These are phyloP conservation scores for Periconia sp. DNA, from an alignment of 2,329 filamentous ascomycete genomes.

Conservation along the genomic window DNA sequence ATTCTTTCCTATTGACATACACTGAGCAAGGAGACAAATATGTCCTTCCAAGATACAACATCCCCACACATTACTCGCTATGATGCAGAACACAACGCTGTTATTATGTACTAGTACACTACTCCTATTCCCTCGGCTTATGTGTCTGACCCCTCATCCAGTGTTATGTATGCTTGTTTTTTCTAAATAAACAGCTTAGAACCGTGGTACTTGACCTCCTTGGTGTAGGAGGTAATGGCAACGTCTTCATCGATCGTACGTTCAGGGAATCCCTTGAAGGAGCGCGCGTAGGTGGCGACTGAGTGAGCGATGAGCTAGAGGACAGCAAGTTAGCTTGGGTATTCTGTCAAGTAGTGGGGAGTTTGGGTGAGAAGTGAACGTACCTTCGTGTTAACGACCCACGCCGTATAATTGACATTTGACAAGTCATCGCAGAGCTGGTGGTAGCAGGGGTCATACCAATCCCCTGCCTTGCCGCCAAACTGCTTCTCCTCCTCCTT, in stretches of 20 bases:
- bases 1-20: too few species aligned
- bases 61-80: too few species aligned
- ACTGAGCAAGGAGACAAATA: too few species aligned
- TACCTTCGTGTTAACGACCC: slow-evolving; percentile 43
- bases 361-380: not conserved
- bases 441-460: slow-evolving; percentile 46
- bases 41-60: too few species aligned
- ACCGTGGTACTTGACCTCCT: slow-evolving; percentile 35
- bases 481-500: slow-evolving; percentile 39
- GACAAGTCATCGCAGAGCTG: slow-evolving; percentile 42
- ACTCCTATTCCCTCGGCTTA: too few species aligned
- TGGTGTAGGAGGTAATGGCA: slow-evolving; percentile 18
- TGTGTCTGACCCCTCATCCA: too few species aligned
- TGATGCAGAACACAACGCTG: too few species aligned
- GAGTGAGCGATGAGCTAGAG: slow-evolving; percentile 40
- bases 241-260: slow-evolving; percentile 20
- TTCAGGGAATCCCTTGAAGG: slow-evolving; percentile 39
- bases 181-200: slow-evolving; percentile 34
- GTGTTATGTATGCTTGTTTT: not conserved
- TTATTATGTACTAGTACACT: too few species aligned
- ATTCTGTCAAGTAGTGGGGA: too few species aligned
- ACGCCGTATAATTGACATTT: slow-evolving; percentile 44
- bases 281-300: slow-evolving; percentile 39
- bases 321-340: slow-evolving; percentile 4
- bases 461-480: slow-evolving; percentile 42